A percentile compares a stretch with the other conserved stretches of the same genome.
Evolutionary conservation across 495 filamentous ascomycete genomes (phyloP).

Genomic region (Xylaria telfairii): DNA sequence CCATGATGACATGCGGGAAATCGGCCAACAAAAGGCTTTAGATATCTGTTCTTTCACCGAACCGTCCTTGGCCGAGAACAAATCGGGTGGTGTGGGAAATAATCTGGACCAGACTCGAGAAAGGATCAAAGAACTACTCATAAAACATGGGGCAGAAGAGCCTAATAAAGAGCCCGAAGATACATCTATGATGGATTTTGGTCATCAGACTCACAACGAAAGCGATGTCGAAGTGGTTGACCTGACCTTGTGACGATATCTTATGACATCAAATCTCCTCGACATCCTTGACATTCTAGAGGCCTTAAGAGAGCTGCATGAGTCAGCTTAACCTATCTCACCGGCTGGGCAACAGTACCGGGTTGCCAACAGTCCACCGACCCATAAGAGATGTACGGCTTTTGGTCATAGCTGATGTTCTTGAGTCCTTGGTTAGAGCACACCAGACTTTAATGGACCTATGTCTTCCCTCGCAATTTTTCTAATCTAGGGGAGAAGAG

Average conservation of each 20-base stretch:
- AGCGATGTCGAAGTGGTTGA: background rate
- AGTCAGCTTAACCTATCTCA: background rate
- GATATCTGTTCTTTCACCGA: slow-evolving; percentile 4
- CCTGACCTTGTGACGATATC: background rate
- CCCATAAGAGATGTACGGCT: background rate
- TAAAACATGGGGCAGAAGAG: slow-evolving; percentile 2
- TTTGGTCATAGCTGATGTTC: background rate
- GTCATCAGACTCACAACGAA: background rate
- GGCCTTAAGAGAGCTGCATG: background rate
- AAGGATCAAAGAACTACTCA: slow-evolving; percentile 2
- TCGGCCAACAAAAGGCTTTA: background rate
- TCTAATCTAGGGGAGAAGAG: background rate
- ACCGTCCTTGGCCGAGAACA: background rate
- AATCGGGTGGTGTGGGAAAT: background rate
- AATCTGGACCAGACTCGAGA: background rate
- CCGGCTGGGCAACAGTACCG: background rate
- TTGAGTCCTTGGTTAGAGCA: background rate
- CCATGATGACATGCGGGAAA: background rate
- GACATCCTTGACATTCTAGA: background rate
- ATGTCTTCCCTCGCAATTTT: background rate
- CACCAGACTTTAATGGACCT: background rate
- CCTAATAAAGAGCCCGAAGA: background rate
- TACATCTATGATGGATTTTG: background rate
- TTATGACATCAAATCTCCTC: background rate
- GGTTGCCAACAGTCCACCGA: background rate